Evolutionary conservation across 345 rosid genomes (phyloP), one percentile per base, ranked within the genome.

Genomic region (Euphorbia tirucalli): DNA sequence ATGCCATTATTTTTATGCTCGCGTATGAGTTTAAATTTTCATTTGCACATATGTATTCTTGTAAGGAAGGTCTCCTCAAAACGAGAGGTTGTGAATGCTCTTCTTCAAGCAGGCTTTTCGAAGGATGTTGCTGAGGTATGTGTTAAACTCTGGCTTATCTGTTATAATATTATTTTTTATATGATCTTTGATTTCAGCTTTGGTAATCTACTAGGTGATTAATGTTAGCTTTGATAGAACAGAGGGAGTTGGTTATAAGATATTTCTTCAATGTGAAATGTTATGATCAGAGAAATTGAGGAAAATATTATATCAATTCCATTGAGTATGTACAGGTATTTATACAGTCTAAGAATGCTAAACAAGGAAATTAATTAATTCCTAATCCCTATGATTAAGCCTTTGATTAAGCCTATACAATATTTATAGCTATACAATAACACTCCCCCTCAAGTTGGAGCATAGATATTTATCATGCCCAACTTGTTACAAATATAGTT

Each of bases 91-190:
- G 81, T 84, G 61, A 68, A 71, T 65, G 84, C 84, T 56, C 90
- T 89, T 49, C 39, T 79, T 75, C 79, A 56, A 68, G 86, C 81
- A 75, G 89, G 90, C 32, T 89, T 89, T 74, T 89, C 89, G 49
- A 80, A 73, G 64, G 88, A 85, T 73, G 87, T 89, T 41, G 89
- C 93, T 15, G 86, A 85, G 93, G 94, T 87, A 83, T 68, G 48
- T n/a, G n/a, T n/a, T 48, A 49, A 55, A 68, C 19, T 41, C 35
- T 35, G 14, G 1, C 50, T 8, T 1, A 39, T 11, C 9, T 46
- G 58, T 15, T 7, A 35, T 19, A 73, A 43, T 39, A 37, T 6
- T 35, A 18, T 62, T 2, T 18, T 41, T 10, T 41, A 10, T 41
- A 10, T 62, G 28, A 0, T 56, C 4, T 19, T 71, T 50, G 24